These are phyloP conservation scores for Ceratocystis colombiana DNA, from an alignment of 2,329 filamentous ascomycete species.

Conservation along the genomic window DNA sequence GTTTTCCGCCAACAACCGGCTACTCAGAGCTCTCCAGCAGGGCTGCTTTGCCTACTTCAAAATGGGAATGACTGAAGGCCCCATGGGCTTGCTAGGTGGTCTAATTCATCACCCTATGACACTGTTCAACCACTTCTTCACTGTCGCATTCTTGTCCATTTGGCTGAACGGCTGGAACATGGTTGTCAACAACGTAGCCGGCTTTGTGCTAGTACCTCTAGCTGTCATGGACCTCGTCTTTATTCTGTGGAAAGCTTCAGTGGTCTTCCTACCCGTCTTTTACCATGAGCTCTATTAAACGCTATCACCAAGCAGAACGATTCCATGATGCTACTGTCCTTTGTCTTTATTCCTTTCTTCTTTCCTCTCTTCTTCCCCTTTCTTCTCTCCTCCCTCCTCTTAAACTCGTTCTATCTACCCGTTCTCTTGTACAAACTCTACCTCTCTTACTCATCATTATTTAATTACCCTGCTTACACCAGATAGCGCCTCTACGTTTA, in stretches of 20 bases:
- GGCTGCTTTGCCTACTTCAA: conserved; percentile 94
- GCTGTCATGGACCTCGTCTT: conserved; percentile 54
- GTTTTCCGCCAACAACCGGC: conserved; percentile 72
- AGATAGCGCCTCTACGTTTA: neutral
- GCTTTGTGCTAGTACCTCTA: conserved; percentile 52
- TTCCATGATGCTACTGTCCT: neutral
- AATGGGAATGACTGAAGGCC: conserved; percentile 62
- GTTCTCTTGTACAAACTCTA: conserved; percentile 12
- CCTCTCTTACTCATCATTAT: neutral
- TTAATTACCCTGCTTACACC: conserved; percentile 10
- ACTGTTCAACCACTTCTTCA: conserved; percentile 88
- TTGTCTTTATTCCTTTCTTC: neutral
- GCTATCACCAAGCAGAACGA: neutral
- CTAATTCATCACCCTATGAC: conserved; percentile 66
- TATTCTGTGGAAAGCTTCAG: conserved; percentile 69
- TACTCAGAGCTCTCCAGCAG: conserved; percentile 69
- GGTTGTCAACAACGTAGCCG: conserved; percentile 37
- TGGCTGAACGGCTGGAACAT: conserved; percentile 47
- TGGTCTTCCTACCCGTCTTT: conserved; percentile 76
- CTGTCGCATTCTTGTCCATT: conserved; percentile 78
- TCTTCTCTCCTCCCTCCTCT: neutral
- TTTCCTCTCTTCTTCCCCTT: neutral
- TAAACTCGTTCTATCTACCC: neutral
- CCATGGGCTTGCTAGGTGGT: conserved; percentile 70
- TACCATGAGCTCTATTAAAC: conserved; percentile 49